Conservation (phyloP, 208 protist genomes). For the Strigomonas galati region DNA sequence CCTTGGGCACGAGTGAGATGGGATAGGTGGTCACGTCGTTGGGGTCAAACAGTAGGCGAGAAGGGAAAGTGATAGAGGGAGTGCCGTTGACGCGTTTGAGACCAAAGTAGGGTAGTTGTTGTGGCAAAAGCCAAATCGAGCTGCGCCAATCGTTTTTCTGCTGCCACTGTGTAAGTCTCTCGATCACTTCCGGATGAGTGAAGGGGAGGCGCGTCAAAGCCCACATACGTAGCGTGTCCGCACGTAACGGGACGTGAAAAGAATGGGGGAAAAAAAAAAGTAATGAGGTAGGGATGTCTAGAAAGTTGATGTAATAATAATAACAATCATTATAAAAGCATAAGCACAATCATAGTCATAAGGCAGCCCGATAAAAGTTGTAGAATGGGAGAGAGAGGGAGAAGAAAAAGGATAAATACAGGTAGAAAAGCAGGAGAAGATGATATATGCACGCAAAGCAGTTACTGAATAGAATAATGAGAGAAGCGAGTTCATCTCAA, state of each 20-base stretch:
- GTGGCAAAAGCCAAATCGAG: constrained; percentile 35
- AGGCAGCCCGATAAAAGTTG: no score
- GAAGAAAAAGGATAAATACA: no score
- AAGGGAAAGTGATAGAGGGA: constrained; percentile 26
- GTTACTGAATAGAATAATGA: no score
- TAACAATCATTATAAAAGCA: no score
- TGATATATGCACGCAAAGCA: no score
- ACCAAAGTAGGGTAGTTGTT: constrained; percentile 27
- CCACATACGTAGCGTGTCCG: constrained; percentile 19
- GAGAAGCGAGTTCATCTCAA: no score
- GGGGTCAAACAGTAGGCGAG: constrained; percentile 14
- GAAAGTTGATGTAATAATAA: no score
- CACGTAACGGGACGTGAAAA: no score
- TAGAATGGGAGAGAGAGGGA: no score
- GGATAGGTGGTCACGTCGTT: neutral
- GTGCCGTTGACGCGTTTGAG: constrained; percentile 18
- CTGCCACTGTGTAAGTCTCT: constrained; percentile 20
- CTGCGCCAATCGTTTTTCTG: constrained; percentile 27
- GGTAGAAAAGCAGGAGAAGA: no score
- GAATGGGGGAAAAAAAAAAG: neutral
- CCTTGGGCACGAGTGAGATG: neutral
- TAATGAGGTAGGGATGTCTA: no score
- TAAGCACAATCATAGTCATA: no score
- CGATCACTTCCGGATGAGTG: constrained; percentile 17
- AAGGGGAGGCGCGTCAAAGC: constrained; percentile 31